Base-by-base conservation (phyloP, 140 eudicot genomes). In the Senecio squalidus region DNA sequence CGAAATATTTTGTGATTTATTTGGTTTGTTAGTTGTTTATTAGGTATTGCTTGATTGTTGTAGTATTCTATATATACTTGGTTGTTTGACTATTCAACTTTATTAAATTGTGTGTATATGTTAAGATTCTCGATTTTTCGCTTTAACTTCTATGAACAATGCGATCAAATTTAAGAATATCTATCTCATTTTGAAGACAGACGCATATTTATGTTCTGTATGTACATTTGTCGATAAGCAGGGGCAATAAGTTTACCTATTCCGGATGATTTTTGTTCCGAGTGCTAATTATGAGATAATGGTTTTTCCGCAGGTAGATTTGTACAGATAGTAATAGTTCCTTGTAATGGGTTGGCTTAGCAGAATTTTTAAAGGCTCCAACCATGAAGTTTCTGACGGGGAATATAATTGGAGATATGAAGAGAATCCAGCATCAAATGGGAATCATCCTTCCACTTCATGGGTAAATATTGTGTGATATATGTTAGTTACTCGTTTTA, bases 301-400 rank as follows among this genome's bases (percentile, higher is more conserved):
- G 64, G 29, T 39, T 41, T 72, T 6, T 64, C 16, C 68, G 74
- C 81, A 81, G 94, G 73, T 64, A 54, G 46, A 53, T 34, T 49
- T 79, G 84, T 64, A 66, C 70, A 71, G 59, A 58, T 61, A 58
- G 28, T 28, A n/a, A n/a, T n/a, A 64, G 72, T 52, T 71, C 47
- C 31, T 51, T 55, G 20, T 58, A 58, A 89, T 89, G 97, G 97
- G 97, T 13, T 89, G 97, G 97, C 84, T 89, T 58, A 85, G 84
- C 92, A 89, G 78, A 74, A 75, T 89, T 80, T 89, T 89, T 62
- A 85, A 85, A 68, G 95, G 93, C 74, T 89, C 95, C 53, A 78
- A 67, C 64, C 89, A 82, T 64, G 85, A 76, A 56, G 77, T 80
- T 70, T 70, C 89, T 26, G 89, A 89, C 67, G 93, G 93, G 14